These are phyloP conservation scores for Fagus crenata DNA, from an alignment of 306 rosid genomes.

Conservation along the genomic window DNA sequence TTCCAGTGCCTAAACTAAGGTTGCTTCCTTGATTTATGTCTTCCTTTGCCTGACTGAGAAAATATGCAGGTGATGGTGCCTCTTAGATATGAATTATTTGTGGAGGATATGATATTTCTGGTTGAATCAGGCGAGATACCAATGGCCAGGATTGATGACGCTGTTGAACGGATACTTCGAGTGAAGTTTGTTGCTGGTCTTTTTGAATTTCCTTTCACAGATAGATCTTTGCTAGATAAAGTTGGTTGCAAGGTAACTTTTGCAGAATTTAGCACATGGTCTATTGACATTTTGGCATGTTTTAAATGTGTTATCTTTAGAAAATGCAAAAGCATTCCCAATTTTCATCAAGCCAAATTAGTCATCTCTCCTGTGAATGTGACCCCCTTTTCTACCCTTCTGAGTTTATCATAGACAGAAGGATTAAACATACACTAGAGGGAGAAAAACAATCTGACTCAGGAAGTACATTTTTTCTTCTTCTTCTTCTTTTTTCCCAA, in stretches of 20 bases:
- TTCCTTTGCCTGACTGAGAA: conserved; percentile 23
- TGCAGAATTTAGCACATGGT: conserved; percentile 16
- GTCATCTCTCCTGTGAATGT: neutral
- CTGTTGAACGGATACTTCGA: conserved; percentile 80
- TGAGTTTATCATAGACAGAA: no score
- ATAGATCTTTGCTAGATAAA: conserved; percentile 64
- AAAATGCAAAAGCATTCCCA: neutral
- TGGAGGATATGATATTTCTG: conserved; percentile 51
- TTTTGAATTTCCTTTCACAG: conserved; percentile 67
- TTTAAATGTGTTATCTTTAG: conserved; percentile 4
- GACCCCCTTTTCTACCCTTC: no score
- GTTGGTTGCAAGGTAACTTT: conserved; percentile 82
- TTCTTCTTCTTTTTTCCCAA: no score
- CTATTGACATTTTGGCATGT: conserved; percentile 6
- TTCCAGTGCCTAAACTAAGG: conserved; percentile 7
- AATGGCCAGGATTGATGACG: conserved; percentile 70
- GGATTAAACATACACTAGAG: no score
- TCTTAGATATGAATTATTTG: conserved; percentile 42
- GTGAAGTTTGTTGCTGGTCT: conserved; percentile 78
- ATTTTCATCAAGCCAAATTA: conserved; percentile 14
- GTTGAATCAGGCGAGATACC: conserved; percentile 67
- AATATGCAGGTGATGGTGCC: conserved; percentile 80
- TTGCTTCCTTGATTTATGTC: conserved; percentile 3
- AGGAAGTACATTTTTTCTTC: no score
- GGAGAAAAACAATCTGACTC: no score